Conservation (phyloP, 805 yeast genomes). For the Ogataea paraovalis region DNA sequence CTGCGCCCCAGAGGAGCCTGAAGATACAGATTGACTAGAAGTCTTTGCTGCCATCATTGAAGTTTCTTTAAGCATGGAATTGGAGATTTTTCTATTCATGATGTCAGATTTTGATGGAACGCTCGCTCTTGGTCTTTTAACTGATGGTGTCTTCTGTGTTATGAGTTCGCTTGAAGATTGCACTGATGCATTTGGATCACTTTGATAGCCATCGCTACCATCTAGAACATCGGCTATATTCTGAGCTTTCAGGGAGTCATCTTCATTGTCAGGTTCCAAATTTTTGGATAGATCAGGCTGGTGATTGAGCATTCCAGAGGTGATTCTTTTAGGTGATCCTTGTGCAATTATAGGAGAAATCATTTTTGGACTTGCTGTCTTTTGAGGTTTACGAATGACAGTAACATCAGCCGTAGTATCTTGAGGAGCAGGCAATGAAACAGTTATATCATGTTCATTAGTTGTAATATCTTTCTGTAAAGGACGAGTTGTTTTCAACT, state of each 20-base stretch:
- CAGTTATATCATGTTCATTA: conserved; percentile 4
- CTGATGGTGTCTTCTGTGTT: conserved; percentile 1
- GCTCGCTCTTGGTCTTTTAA: conserved; percentile 21
- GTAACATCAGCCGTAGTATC: conserved; percentile 17
- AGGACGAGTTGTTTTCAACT: not conserved
- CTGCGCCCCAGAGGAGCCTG: no score
- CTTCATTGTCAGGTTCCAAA: conserved; percentile 15
- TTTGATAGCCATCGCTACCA: conserved; percentile 21
- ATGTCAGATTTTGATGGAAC: conserved; percentile 29
- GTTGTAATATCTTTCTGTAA: not conserved
- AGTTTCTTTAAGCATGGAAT: conserved; percentile 8
- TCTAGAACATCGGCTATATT: conserved; percentile 9
- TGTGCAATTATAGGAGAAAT: conserved; percentile 31
- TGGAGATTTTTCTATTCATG: conserved; percentile 14
- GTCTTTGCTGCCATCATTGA: conserved; percentile 1
- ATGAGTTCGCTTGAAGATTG: not conserved
- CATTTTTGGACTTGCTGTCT: conserved; percentile 20
- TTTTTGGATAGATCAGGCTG: conserved; percentile 34
- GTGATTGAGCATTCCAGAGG: conserved; percentile 34
- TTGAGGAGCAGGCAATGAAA: conserved; percentile 21
- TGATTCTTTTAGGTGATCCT: conserved; percentile 34
- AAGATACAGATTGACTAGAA: no score
- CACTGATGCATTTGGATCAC: conserved; percentile 12
- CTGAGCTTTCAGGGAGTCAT: conserved; percentile 4
- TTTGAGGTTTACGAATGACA: conserved; percentile 22